Evolutionary conservation across 1,139 yeast species (phyloP).

Genomic region (Meyerozyma elateridarum): DNA sequence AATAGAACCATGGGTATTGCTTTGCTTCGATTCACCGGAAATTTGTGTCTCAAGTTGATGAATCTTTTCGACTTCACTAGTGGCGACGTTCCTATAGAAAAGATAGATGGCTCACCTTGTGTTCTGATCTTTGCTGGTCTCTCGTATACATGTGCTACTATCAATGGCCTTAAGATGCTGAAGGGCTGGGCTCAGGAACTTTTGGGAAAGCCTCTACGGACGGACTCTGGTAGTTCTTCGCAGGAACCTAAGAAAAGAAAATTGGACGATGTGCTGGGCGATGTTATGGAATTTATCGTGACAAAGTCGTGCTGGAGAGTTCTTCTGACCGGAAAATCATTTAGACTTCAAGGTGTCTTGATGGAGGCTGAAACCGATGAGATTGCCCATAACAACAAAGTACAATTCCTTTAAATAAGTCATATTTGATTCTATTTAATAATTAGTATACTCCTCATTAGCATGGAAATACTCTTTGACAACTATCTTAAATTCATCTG

Average conservation of each 20-base stretch:
- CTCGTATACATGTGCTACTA: conserved; percentile 23
- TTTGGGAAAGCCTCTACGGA: conserved; percentile 11
- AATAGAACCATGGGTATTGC: conserved; percentile 25
- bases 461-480: conserved; percentile 13
- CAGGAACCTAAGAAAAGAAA: conserved; percentile 15
- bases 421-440: conserved; percentile 10
- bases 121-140: conserved; percentile 24
- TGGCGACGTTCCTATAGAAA: conserved; percentile 18
- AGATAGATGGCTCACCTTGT: conserved; percentile 16
- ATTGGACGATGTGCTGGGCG: conserved; percentile 20
- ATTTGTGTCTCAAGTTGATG: conserved; percentile 20
- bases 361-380: conserved; percentile 30
- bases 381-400: no score
- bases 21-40: conserved; percentile 24
- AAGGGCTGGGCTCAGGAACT: conserved; percentile 31
- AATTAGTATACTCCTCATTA: conserved; percentile 10
- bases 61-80: conserved; percentile 23
- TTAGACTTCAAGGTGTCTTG: conserved; percentile 26
- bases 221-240: conserved; percentile 1
- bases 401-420: conserved; percentile 16
- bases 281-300: conserved; percentile 31
- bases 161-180: conserved; percentile 36
- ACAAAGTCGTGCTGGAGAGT: conserved; percentile 33
- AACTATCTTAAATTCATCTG: conserved; percentile 13
- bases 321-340: conserved; percentile 20